Evolutionary conservation across 2,329 filamentous ascomycete species (phyloP).

Genomic region (Beauveria brongniartii): DNA sequence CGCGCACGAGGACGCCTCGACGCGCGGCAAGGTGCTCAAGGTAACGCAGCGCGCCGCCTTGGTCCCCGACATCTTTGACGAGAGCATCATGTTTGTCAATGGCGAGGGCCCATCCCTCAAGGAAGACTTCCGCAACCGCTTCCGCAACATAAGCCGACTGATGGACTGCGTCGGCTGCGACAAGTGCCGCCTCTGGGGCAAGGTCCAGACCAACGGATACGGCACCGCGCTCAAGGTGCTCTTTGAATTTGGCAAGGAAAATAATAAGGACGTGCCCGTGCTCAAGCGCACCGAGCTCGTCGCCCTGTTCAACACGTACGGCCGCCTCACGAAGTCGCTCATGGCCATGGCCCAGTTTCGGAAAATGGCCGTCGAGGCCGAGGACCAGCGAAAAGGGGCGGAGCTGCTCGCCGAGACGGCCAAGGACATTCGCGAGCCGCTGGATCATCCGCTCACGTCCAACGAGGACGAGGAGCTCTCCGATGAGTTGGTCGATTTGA

Average conservation of each 20-base stretch:
- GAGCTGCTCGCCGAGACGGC: slow-evolving; percentile 20
- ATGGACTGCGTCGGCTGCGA: slow-evolving; percentile 99
- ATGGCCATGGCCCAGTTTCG: slow-evolving; percentile 66
- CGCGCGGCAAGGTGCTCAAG: slow-evolving; percentile 71
- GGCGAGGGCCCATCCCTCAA: slow-evolving; percentile 71
- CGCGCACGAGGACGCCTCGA: slow-evolving; percentile 64
- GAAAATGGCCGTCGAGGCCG: slow-evolving; percentile 34
- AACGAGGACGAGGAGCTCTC: slow-evolving; percentile 22
- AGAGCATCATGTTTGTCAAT: slow-evolving; percentile 88
- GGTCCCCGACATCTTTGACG: slow-evolving; percentile 80
- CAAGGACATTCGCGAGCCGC: slow-evolving; percentile 18
- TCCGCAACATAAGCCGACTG: slow-evolving; percentile 89
- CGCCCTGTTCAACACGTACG: slow-evolving; percentile 88
- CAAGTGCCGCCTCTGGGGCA: slow-evolving; percentile 97
- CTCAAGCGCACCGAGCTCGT: slow-evolving; percentile 88
- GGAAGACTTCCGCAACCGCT: slow-evolving; percentile 94
- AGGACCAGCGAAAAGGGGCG: slow-evolving; percentile 23
- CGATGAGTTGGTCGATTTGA: slow-evolving; percentile 10
- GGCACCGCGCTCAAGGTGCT: slow-evolving; percentile 91
- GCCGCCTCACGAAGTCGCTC: slow-evolving; percentile 75
- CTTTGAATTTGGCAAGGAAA: slow-evolving; percentile 77
- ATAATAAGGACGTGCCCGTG: slow-evolving; percentile 51
- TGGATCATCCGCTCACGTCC: slow-evolving; percentile 14
- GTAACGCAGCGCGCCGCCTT: slow-evolving; percentile 64
- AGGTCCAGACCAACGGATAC: slow-evolving; percentile 90